Percentiles rank a stretch among this genome's conserved stretches.
Conservation (phyloP, 2,329 filamentous ascomycete species). For the Pezicula rhizophila region DNA sequence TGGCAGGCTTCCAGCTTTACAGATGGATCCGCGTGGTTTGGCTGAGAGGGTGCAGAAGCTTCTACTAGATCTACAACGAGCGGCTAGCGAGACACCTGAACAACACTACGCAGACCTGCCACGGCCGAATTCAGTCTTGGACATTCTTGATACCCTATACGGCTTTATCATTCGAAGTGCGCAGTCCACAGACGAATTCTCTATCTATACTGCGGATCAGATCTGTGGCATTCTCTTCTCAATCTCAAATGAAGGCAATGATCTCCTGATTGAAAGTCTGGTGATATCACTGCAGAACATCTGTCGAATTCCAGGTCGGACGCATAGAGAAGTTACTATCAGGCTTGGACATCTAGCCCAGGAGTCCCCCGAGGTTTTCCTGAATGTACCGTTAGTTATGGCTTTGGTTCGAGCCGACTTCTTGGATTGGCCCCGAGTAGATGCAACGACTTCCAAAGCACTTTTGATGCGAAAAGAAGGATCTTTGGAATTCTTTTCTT, state of each 20-base stretch:
- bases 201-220: constrained; percentile 52
- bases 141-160: constrained; percentile 55
- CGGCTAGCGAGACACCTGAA: constrained; percentile 46
- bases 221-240: constrained; percentile 52
- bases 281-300: constrained; percentile 57
- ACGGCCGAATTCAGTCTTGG: constrained; percentile 52
- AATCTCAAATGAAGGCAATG: constrained; percentile 40
- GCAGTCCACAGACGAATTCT: constrained; percentile 55
- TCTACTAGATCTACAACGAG: constrained; percentile 49
- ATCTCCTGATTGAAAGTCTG: constrained; percentile 53
- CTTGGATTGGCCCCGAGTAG: constrained; percentile 58
- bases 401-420: constrained; percentile 55
- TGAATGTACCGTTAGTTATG: constrained; percentile 51
- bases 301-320: constrained; percentile 49
- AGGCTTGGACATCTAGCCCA: constrained; percentile 47
- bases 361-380: constrained; percentile 35
- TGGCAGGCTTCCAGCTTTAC: constrained; percentile 39
- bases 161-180: constrained; percentile 58
- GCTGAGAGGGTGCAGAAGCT: constrained; percentile 52
- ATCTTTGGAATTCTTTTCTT: constrained; percentile 74
- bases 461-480: constrained; percentile 64
- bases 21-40: constrained; percentile 45
- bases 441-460: constrained; percentile 66
- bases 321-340: constrained; percentile 46
- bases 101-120: constrained; percentile 56